These are phyloP conservation scores for Dioszegia crocea DNA, from an alignment of 768 basidiomycete species.

Conservation along the genomic window DNA sequence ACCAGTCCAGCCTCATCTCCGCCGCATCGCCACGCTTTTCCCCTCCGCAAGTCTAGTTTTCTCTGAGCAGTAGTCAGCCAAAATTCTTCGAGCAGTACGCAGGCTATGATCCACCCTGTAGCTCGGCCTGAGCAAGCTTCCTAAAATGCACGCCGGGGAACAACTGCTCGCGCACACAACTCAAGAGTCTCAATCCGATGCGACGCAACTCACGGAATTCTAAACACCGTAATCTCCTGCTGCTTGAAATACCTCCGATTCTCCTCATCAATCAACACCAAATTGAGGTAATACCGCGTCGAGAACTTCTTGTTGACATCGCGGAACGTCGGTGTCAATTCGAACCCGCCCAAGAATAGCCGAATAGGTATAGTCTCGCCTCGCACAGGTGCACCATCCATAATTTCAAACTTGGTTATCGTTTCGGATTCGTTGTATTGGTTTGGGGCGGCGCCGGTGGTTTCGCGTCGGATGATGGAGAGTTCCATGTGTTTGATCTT, in stretches of 20 bases:
- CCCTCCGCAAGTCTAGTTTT: slow-evolving; percentile 15
- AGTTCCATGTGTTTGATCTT: slow-evolving; percentile 99
- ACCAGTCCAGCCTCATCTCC: too few species aligned
- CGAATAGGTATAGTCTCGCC: slow-evolving; percentile 98
- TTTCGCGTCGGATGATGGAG: slow-evolving; percentile 94
- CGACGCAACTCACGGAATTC: slow-evolving; percentile 60
- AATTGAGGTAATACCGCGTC: slow-evolving; percentile 91
- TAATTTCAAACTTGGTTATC: slow-evolving; percentile 98
- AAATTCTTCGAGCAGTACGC: too few species aligned
- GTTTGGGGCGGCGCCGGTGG: slow-evolving; percentile 95
- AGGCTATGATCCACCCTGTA: too few species aligned
- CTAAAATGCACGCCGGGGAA: too few species aligned
- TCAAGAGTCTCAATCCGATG: too few species aligned
- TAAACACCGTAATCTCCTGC: slow-evolving; percentile 88
- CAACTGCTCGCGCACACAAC: too few species aligned
- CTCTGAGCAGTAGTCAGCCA: slow-evolving; percentile 1
- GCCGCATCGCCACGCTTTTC: too few species aligned
- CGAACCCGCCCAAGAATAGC: slow-evolving; percentile 95
- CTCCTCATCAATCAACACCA: slow-evolving; percentile 96
- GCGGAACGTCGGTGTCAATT: slow-evolving; percentile 95
- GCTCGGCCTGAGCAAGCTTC: too few species aligned
- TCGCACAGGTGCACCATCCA: slow-evolving; percentile 97
- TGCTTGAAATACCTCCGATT: slow-evolving; percentile 97
- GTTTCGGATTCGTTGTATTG: slow-evolving; percentile 99
- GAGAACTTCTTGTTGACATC: slow-evolving; percentile 99